Conservation (phyloP, 352 stramenopile species). For the Globisporangium sylvaticum region DNA sequence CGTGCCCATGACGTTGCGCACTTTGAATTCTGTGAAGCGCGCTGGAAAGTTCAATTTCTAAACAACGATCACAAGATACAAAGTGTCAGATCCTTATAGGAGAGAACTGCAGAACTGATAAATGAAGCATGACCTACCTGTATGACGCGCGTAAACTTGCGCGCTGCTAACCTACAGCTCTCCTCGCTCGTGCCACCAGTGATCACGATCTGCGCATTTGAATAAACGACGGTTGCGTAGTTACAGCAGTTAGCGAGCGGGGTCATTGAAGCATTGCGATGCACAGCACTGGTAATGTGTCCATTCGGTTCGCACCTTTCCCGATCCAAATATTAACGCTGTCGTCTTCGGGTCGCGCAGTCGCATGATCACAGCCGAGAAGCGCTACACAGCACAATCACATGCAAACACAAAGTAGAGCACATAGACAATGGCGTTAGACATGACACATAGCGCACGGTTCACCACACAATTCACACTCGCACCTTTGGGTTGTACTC, state of each 20-base stretch:
- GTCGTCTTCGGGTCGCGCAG: conserved; percentile 96
- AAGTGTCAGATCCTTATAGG: neutral
- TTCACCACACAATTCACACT: no score
- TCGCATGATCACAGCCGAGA: conserved; percentile 95
- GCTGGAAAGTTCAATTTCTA: conserved; percentile 89
- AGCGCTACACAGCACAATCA: conserved; percentile 54
- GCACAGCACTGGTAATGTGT: neutral
- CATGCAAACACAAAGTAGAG: neutral
- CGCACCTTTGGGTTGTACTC: conserved; percentile 99
- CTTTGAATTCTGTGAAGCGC: conserved; percentile 87
- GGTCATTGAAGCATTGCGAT: neutral
- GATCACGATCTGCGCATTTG: conserved; percentile 65
- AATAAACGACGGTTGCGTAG: no score
- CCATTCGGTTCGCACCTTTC: conserved; percentile 88
- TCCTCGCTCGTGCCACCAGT: conserved; percentile 82
- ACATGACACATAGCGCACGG: no score
- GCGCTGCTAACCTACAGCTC: conserved; percentile 73
- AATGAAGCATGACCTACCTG: conserved; percentile 33
- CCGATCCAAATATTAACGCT: conserved; percentile 96
- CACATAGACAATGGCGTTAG: neutral
- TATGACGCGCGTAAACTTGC: conserved; percentile 86
- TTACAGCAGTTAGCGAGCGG: no score
- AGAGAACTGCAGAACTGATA: neutral
- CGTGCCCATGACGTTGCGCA: conserved; percentile 98
- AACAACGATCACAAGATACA: no score